Evolutionary conservation across 345 rosid genomes (phyloP).

Genomic region (Gossypium turneri): DNA sequence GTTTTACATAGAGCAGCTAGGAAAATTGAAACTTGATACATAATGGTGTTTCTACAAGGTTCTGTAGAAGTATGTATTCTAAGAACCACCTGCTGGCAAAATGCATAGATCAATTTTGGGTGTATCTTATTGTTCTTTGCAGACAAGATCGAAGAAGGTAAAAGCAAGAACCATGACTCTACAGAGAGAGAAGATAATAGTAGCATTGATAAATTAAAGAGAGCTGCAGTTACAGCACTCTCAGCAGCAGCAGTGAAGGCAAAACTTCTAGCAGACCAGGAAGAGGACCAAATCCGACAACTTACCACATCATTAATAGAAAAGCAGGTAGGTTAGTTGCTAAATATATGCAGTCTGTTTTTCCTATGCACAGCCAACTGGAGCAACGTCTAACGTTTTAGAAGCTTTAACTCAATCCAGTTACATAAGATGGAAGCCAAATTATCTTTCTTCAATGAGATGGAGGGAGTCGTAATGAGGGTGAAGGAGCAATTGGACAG

Average conservation of each 20-base stretch:
- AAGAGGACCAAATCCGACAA: slow-evolving; percentile 80
- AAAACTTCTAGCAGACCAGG: slow-evolving; percentile 70
- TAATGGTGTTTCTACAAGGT: not conserved
- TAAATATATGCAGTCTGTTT: not conserved
- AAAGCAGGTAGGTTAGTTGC: slow-evolving; percentile 60
- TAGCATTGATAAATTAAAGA: slow-evolving; percentile 56
- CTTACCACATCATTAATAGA: slow-evolving; percentile 73
- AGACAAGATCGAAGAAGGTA: slow-evolving; percentile 32
- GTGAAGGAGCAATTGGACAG: slow-evolving; percentile 89
- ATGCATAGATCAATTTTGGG: not conserved
- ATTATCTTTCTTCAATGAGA: slow-evolving; percentile 73
- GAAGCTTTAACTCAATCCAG: slow-evolving; percentile 37
- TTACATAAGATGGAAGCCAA: slow-evolving; percentile 83
- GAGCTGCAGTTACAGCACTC: slow-evolving; percentile 71
- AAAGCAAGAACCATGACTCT: slow-evolving; percentile 38
- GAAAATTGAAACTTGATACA: not conserved
- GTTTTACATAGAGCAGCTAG: not conserved
- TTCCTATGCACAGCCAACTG: not conserved
- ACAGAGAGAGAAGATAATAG: slow-evolving; percentile 43
- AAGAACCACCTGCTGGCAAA: not conserved
- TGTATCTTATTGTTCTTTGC: slow-evolving; percentile 23
- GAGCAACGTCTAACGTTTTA: not conserved
- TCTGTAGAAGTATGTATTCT: not conserved
- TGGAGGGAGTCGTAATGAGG: slow-evolving; percentile 59
- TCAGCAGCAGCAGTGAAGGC: slow-evolving; percentile 99